These are phyloP conservation scores for Saccharomyces paradoxus DNA, from an alignment of 805 yeast species.

Conservation along the genomic window DNA sequence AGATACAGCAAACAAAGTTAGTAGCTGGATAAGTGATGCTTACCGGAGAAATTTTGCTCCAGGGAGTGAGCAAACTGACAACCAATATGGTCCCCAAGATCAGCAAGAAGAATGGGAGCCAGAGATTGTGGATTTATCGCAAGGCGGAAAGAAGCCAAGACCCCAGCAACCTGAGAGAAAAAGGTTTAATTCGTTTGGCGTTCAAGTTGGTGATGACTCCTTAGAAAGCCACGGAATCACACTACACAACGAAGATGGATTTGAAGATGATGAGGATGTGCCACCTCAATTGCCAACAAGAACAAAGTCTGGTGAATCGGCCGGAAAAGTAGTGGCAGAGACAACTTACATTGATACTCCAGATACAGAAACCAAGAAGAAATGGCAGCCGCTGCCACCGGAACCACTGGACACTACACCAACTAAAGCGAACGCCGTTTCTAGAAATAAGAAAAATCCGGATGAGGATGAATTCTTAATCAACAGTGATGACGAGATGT, in stretches of 20 bases:
- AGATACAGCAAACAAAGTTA: slow-evolving; percentile 69
- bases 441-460: slow-evolving; percentile 3
- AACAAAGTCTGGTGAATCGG: slow-evolving; percentile 3
- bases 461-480: slow-evolving; percentile 26
- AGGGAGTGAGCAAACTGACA: slow-evolving; percentile 3
- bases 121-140: not conserved
- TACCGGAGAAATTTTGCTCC: slow-evolving; percentile 16
- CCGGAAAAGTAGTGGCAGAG: slow-evolving; percentile 21
- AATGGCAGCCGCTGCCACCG: slow-evolving; percentile 24
- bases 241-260: slow-evolving; percentile 17
- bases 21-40: slow-evolving; percentile 69
- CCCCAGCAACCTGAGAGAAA: slow-evolving; percentile 15
- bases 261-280: slow-evolving; percentile 25
- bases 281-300: slow-evolving; percentile 30
- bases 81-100: not conserved
- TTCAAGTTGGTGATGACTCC: slow-evolving; percentile 24
- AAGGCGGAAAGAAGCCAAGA: slow-evolving; percentile 2
- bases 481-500: slow-evolving; percentile 28
- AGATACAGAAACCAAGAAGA: slow-evolving; percentile 15
- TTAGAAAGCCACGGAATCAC: slow-evolving; percentile 28
- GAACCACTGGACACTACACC: slow-evolving; percentile 23
- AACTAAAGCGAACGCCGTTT: slow-evolving; percentile 15
- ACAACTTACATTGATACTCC: slow-evolving; percentile 30
- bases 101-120: slow-evolving; percentile 14
- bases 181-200: slow-evolving; percentile 30